Evolutionary conservation across 352 stramenopile genomes (phyloP).

Genomic region (Phytopythium sindhum): DNA sequence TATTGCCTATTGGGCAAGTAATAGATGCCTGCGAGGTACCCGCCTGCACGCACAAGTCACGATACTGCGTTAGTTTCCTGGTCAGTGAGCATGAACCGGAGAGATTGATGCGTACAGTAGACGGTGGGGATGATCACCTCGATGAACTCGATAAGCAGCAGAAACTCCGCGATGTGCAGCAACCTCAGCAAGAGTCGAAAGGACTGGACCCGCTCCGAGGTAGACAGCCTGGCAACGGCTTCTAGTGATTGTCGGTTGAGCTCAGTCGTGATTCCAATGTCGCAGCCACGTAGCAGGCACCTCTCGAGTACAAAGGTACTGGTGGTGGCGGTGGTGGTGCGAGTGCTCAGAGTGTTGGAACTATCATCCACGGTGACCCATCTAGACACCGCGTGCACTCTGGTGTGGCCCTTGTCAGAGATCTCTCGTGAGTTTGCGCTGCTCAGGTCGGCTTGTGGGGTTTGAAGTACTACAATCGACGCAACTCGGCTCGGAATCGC

Average conservation of each 20-base stretch:
- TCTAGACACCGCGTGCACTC: no score
- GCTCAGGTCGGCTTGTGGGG: no score
- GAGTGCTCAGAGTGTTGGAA: no score
- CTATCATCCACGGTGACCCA: no score
- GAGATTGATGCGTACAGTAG: slow-evolving; percentile 11
- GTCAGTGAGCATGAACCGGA: not conserved
- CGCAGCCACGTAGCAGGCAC: not conserved
- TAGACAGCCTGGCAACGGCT: not conserved
- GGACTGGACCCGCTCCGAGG: slow-evolving; percentile 4
- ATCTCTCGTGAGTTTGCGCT: no score
- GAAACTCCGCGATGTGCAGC: slow-evolving; percentile 19
- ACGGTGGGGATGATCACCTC: slow-evolving; percentile 22
- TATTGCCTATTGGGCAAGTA: slow-evolving; percentile 18
- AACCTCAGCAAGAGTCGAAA: slow-evolving; percentile 13
- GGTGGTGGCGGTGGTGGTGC: no score
- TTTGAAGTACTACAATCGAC: no score
- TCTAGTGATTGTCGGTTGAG: not conserved
- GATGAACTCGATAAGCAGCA: slow-evolving; percentile 20
- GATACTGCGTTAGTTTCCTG: not conserved
- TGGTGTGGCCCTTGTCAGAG: no score
- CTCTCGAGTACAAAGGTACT: no score
- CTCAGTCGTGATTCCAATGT: not conserved
- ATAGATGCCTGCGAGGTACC: slow-evolving; percentile 4
- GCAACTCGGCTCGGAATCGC: not conserved
- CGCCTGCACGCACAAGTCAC: not conserved